These are phyloP conservation scores for Euphorbia pulcherrima DNA, from an alignment of 345 rosid species.

Conservation along the genomic window DNA sequence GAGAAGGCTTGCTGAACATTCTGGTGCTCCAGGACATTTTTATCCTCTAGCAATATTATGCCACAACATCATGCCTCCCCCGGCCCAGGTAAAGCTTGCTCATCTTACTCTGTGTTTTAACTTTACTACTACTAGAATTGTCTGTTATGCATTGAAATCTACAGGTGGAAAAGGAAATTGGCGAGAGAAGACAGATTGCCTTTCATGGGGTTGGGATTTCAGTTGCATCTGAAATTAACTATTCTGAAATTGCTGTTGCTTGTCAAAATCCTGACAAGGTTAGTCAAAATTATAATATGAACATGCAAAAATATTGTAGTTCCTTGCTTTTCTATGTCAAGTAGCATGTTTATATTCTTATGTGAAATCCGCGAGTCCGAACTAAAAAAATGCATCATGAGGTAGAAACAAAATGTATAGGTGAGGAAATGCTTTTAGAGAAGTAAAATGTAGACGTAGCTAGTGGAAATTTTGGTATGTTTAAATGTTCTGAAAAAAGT, in stretches of 20 bases:
- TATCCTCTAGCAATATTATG: conserved; percentile 81
- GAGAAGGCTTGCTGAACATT: conserved; percentile 80
- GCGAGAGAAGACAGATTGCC: conserved; percentile 71
- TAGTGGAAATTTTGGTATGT: neutral
- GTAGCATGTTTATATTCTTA: neutral
- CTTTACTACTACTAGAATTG: neutral
- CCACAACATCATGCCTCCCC: conserved; percentile 96
- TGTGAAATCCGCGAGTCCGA: neutral
- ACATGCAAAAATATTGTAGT: conserved; percentile 2
- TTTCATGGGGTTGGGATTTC: conserved; percentile 75
- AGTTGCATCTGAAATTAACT: conserved; percentile 53
- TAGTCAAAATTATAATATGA: conserved; percentile 15
- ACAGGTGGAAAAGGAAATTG: conserved; percentile 93
- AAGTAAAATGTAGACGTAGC: neutral
- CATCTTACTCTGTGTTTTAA: neutral
- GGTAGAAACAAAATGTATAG: neutral
- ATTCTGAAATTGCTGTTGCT: conserved; percentile 48
- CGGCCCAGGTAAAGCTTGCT: conserved; percentile 45
- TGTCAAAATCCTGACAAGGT: conserved; percentile 74
- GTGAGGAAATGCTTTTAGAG: neutral
- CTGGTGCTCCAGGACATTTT: conserved; percentile 74
- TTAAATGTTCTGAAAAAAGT: neutral
- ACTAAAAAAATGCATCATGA: neutral
- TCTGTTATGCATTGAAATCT: conserved; percentile 17
- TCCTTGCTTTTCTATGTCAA: neutral